Evolutionary conservation across 768 basidiomycete species (phyloP), one percentile per base, ranked within the genome.

Genomic region (Podaxis sp.): DNA sequence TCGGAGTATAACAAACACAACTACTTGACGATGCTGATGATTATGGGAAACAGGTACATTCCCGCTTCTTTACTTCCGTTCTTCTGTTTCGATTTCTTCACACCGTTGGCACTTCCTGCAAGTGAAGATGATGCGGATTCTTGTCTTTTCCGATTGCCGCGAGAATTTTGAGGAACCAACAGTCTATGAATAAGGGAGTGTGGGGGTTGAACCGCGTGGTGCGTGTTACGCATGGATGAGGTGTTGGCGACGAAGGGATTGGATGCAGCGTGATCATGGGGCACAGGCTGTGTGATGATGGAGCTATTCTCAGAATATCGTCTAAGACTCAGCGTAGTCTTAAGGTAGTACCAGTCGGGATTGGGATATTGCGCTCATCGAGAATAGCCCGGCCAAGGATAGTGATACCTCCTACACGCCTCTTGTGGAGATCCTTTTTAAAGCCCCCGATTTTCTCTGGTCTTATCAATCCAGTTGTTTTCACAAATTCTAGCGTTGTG

Each of bases 31-130:
- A 22, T 17, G 51, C 26, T 40, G 49, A 48, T 22, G 5, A 26
- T 22, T 52, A 51, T 51, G 61, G 44, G 61, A 63, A 63, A 33
- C 48, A 57, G 61, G 55, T 17, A 63, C 61, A 12, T 5, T 11
- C 33, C 36, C n/a, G 36, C 11, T 39, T n/a, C 24, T 48, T 24
- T 39, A 24, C 49, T 59, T 52, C 15, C 9, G 13, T 24, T 24
- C 57, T 44, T 58, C 33, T 17, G 42, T 44, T 52, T n/a, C 6
- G 38, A 26, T 38, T 63, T 40, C 11, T 56, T 63, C 61, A n/a
- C 55, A 51, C 49, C 22, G 36, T n/a, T 57, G 54, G 48, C n/a
- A 48, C 13, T 5, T 3, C 11, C 13, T 9, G 13, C 4, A 24
- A 0, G 13, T 52, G 8, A 26, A 38, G 36, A 22, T 38, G 59